Evolutionary conservation across 2,329 filamentous ascomycete species (phyloP).

Genomic region (Lasiodiplodia hormozganensis): DNA sequence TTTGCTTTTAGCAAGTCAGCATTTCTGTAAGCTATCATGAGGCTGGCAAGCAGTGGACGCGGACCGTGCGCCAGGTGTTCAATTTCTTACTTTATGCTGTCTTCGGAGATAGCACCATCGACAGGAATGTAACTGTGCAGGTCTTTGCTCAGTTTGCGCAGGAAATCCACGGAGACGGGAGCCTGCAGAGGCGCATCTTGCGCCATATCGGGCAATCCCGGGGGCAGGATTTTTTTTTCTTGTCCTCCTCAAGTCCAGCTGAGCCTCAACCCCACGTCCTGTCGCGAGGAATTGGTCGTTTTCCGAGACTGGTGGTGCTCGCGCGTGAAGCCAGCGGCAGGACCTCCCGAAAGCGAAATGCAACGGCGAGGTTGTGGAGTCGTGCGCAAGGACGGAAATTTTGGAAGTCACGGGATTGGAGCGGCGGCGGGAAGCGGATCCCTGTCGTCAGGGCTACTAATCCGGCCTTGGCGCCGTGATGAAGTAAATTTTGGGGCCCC

Average conservation of each 20-base stretch:
- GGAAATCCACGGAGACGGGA: slow-evolving; percentile 17
- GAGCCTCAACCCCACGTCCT: not conserved
- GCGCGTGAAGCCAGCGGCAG: not conserved
- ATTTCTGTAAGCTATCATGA: not conserved
- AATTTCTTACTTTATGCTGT: slow-evolving; percentile 27
- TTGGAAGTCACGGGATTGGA: slow-evolving; percentile 27
- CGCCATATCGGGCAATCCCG: slow-evolving; percentile 26
- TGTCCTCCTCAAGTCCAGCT: not conserved
- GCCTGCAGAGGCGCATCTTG: slow-evolving; percentile 5
- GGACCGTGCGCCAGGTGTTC: not conserved
- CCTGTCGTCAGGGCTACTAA: slow-evolving; percentile 2
- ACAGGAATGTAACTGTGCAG: slow-evolving; percentile 16
- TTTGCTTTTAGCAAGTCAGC: slow-evolving; percentile 38
- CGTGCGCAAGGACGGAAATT: slow-evolving; percentile 18
- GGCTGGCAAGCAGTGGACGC: slow-evolving; percentile 5
- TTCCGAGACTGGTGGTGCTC: not conserved
- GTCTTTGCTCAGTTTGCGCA: slow-evolving; percentile 27
- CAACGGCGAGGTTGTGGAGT: not conserved
- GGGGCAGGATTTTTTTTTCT: not conserved
- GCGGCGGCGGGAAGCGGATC: slow-evolving; percentile 1
- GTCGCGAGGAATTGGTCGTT: not conserved
- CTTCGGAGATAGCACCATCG: slow-evolving; percentile 9
- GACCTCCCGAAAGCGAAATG: not conserved
- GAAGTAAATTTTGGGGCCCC: slow-evolving; percentile 29
- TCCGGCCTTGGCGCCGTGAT: slow-evolving; percentile 21